Evolutionary conservation across 148 eudicot genomes (phyloP).

Genomic region (Fagopyrum esculentum): DNA sequence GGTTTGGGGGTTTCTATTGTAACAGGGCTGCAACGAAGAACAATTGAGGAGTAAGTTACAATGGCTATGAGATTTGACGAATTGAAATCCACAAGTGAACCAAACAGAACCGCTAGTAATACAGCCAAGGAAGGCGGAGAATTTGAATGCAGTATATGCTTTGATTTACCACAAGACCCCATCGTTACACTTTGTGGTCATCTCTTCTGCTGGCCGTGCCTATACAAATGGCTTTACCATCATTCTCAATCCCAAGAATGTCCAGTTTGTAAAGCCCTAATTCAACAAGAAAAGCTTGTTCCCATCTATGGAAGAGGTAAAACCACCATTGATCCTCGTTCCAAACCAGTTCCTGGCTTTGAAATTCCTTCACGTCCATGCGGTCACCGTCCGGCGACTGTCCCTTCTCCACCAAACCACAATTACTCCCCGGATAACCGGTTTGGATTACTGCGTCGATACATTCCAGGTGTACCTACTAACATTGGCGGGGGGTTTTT

Average conservation of each 20-base stretch:
- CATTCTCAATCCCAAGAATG: slow-evolving; percentile 75
- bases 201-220: slow-evolving; percentile 73
- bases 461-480: slow-evolving; percentile 53
- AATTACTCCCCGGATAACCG: slow-evolving; percentile 29
- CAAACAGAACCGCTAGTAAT: slow-evolving; percentile 11
- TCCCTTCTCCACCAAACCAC: slow-evolving; percentile 31
- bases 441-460: slow-evolving; percentile 51
- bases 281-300: slow-evolving; percentile 52
- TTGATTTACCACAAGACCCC: slow-evolving; percentile 69
- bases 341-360: slow-evolving; percentile 41
- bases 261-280: slow-evolving; percentile 73
- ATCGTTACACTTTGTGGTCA: slow-evolving; percentile 70
- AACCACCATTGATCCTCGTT: slow-evolving; percentile 46
- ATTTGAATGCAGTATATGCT: slow-evolving; percentile 76
- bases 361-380: slow-evolving; percentile 64
- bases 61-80: slow-evolving; percentile 37
- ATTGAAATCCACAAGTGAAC: slow-evolving; percentile 26
- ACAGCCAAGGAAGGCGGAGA: slow-evolving; percentile 39
- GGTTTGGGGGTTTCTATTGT: too few relatives aligned
- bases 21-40: too few relatives aligned
- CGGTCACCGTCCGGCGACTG: slow-evolving; percentile 57
- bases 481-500: slow-evolving; percentile 51
- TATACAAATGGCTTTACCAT: slow-evolving; percentile 52
- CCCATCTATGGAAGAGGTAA: slow-evolving; percentile 79
- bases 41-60: not conserved